These are phyloP conservation scores for Phialocephala subalpina DNA, from an alignment of 2,329 filamentous ascomycete genomes.

Conservation along the genomic window DNA sequence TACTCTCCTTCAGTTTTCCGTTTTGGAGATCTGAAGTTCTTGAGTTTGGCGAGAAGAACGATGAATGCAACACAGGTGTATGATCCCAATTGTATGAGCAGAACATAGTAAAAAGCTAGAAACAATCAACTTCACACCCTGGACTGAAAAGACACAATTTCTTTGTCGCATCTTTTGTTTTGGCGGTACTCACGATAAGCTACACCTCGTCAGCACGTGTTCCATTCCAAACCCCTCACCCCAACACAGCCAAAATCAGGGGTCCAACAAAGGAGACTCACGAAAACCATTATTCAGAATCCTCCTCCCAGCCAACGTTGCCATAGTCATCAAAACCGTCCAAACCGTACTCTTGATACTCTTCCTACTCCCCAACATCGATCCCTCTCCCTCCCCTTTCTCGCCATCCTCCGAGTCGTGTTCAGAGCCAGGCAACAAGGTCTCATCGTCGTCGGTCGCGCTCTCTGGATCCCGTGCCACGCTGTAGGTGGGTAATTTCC, in stretches of 20 bases:
- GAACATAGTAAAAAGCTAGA: conserved; percentile 38
- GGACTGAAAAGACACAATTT: neutral
- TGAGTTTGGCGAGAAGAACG: conserved; percentile 26
- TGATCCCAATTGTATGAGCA: conserved; percentile 37
- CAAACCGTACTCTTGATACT: conserved; percentile 32
- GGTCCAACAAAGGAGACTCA: conserved; percentile 28
- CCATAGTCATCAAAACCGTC: conserved; percentile 30
- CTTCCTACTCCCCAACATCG: conserved; percentile 12
- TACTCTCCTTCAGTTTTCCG: conserved; percentile 25
- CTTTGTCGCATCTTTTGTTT: neutral
- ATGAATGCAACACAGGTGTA: conserved; percentile 32
- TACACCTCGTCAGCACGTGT: conserved; percentile 24
- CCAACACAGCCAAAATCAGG: neutral
- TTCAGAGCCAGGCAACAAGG: conserved; percentile 8
- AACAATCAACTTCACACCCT: conserved; percentile 9
- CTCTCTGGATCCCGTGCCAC: neutral
- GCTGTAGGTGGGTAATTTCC: conserved; percentile 2
- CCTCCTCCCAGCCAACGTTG: conserved; percentile 36
- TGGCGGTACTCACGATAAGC: conserved; percentile 35
- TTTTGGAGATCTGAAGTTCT: conserved; percentile 25
- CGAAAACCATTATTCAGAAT: conserved; percentile 38
- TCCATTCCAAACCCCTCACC: neutral
- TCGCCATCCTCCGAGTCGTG: conserved; percentile 7
- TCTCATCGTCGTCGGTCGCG: conserved; percentile 3
- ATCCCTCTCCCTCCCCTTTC: conserved; percentile 5